These are phyloP conservation scores for Hymenoscyphus scutula DNA, from an alignment of 2,329 filamentous ascomycete genomes.

Conservation along the genomic window DNA sequence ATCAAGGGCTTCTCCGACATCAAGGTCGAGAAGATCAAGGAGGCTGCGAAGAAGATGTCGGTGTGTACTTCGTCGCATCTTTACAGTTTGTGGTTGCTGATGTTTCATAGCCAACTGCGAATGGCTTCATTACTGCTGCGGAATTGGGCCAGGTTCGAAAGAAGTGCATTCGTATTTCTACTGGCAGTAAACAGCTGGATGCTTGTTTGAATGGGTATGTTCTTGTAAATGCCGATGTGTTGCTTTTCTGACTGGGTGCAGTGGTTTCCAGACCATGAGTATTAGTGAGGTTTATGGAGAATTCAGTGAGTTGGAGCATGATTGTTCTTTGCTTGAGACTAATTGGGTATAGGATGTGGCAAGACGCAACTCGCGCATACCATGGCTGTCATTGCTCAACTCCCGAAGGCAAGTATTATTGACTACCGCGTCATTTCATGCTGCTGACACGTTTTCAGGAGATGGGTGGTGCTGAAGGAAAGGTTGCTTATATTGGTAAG, in stretches of 20 bases:
- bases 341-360: slow-evolving; percentile 48
- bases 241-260: slow-evolving; percentile 32
- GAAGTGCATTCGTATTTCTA: slow-evolving; percentile 62
- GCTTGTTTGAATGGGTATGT: slow-evolving; percentile 59
- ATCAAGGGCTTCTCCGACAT: slow-evolving; percentile 70
- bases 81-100: slow-evolving; percentile 18
- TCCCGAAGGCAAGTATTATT: slow-evolving; percentile 43
- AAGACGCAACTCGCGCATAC: slow-evolving; percentile 70
- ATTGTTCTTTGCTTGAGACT: not conserved
- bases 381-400: slow-evolving; percentile 61
- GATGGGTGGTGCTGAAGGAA: slow-evolving; percentile 65
- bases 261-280: slow-evolving; percentile 68
- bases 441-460: slow-evolving; percentile 39
- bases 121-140: slow-evolving; percentile 63
- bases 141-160: slow-evolving; percentile 63
- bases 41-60: slow-evolving; percentile 51
- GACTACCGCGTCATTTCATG: not conserved
- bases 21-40: slow-evolving; percentile 70
- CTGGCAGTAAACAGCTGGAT: slow-evolving; percentile 68
- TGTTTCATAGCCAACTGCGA: slow-evolving; percentile 49
- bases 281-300: slow-evolving; percentile 65
- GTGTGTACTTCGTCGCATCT: slow-evolving; percentile 24
- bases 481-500: slow-evolving; percentile 64
- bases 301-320: slow-evolving; percentile 42
- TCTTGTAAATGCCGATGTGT: not conserved